Evolutionary conservation across 1,284 basidiomycete species (phyloP).

Genomic region (Malassezia vespertilionis): DNA sequence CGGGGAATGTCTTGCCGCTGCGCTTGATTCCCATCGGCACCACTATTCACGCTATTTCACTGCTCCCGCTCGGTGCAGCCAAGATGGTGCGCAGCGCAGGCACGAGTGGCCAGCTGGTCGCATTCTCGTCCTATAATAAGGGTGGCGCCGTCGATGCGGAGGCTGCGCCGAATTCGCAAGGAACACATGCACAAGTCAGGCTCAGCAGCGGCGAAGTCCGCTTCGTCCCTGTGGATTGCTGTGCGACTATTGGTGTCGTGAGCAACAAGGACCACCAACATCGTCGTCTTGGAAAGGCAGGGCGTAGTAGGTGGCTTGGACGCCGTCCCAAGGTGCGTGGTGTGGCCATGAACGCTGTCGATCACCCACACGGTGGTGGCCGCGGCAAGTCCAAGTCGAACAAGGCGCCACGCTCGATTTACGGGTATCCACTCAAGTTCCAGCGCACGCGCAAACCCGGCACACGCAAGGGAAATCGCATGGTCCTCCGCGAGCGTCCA

Average conservation of each 20-base stretch:
- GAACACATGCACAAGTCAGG: slow-evolving; percentile 66
- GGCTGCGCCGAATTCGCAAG: slow-evolving; percentile 50
- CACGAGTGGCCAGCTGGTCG: slow-evolving; percentile 63
- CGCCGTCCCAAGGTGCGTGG: slow-evolving; percentile 77
- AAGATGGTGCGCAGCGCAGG: slow-evolving; percentile 82
- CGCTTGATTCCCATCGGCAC: slow-evolving; percentile 84
- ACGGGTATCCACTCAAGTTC: slow-evolving; percentile 84
- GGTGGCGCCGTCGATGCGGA: not conserved
- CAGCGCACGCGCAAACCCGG: slow-evolving; percentile 82
- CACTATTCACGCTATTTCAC: slow-evolving; percentile 72
- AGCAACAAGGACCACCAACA: slow-evolving; percentile 86
- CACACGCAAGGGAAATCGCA: slow-evolving; percentile 75
- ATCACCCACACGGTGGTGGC: slow-evolving; percentile 96
- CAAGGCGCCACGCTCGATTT: slow-evolving; percentile 55
- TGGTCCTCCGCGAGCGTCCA: slow-evolving; percentile 78
- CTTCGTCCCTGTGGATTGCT: slow-evolving; percentile 68
- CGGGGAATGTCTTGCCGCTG: slow-evolving; percentile 85
- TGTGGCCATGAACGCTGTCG: slow-evolving; percentile 94
- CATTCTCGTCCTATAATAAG: slow-evolving; percentile 26
- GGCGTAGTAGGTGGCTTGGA: slow-evolving; percentile 77
- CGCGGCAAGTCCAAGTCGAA: slow-evolving; percentile 94
- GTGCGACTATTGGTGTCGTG: slow-evolving; percentile 80
- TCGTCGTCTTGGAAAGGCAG: slow-evolving; percentile 77
- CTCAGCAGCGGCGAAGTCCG: slow-evolving; percentile 88
- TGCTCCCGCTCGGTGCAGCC: slow-evolving; percentile 65